Conservation (phyloP, 2,329 filamentous ascomycete species). For the Colletotrichum godetiae region DNA sequence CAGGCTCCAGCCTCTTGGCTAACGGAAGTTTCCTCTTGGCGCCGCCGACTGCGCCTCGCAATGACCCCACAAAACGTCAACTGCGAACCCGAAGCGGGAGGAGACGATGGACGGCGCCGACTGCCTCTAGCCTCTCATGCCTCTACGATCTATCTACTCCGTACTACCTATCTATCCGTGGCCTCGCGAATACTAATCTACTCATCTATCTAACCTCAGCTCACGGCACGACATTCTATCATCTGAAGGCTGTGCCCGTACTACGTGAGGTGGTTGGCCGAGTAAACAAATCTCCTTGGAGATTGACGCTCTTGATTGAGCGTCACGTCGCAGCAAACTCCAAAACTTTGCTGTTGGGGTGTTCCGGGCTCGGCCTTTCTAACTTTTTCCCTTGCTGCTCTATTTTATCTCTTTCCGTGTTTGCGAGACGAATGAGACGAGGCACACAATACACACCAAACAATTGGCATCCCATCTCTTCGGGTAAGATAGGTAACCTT, state of each 20-base stretch:
- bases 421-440: neutral
- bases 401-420: neutral
- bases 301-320: neutral
- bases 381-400: neutral
- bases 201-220: neutral
- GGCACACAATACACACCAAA: neutral
- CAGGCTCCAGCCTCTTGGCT: neutral
- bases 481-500: neutral
- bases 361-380: neutral
- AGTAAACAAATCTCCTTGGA: neutral
- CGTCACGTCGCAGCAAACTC: too few species aligned
- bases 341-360: too few species aligned
- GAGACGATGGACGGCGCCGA: neutral
- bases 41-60: constrained; percentile 22
- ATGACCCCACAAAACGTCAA: neutral
- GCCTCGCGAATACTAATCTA: too few species aligned
- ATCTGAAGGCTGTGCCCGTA: neutral
- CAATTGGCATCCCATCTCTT: constrained; percentile 4
- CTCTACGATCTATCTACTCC: neutral
- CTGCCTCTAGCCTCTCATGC: neutral
- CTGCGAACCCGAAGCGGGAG: neutral
- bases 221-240: neutral
- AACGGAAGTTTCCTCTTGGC: constrained; percentile 27
- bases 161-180: too few species aligned
- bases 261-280: neutral